Percentiles rank a stretch among this genome's conserved stretches.
Evolutionary conservation across 306 rosid genomes (phyloP).

Genomic region (Ceratonia siliqua): DNA sequence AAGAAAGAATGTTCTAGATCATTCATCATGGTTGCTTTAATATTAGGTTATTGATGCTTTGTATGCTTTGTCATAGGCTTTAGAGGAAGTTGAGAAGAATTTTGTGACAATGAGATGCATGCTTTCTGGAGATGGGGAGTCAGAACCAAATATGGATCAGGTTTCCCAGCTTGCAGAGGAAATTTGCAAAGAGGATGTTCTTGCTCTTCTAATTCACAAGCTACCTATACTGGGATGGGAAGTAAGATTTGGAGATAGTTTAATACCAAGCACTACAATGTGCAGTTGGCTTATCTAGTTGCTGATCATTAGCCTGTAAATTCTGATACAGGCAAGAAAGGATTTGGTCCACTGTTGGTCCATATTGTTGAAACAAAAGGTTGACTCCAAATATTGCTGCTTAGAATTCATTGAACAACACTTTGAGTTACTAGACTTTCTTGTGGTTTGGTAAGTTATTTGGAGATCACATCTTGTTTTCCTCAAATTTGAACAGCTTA

Average conservation of each 20-base stretch:
- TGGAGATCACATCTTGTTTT: neutral
- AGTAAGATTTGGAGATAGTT: constrained; percentile 56
- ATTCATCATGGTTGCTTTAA: neutral
- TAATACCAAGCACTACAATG: constrained; percentile 1
- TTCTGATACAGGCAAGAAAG: constrained; percentile 81
- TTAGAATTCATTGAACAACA: constrained; percentile 80
- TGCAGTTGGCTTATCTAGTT: constrained; percentile 29
- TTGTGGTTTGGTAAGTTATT: constrained; percentile 80
- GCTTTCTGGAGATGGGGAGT: constrained; percentile 90
- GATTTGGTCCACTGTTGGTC: constrained; percentile 92
- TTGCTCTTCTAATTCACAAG: constrained; percentile 79
- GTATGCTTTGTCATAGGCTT: constrained; percentile 55
- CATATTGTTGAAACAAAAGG: constrained; percentile 79
- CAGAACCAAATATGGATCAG: constrained; percentile 83
- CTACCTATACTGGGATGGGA: constrained; percentile 91
- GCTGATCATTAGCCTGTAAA: constrained; percentile 40
- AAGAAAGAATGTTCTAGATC: neutral
- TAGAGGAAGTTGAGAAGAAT: constrained; percentile 95
- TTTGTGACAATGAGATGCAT: constrained; percentile 73
- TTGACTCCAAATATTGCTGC: constrained; percentile 63
- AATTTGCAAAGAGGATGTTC: constrained; percentile 84
- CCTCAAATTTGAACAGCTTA: neutral
- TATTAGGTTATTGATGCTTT: constrained; percentile 28
- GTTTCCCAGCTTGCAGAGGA: constrained; percentile 73
- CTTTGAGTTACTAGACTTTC: constrained; percentile 77